Evolutionary conservation across 768 basidiomycete species (phyloP), one percentile per base, ranked within the genome.

Genomic region (Agaricus blazei): DNA sequence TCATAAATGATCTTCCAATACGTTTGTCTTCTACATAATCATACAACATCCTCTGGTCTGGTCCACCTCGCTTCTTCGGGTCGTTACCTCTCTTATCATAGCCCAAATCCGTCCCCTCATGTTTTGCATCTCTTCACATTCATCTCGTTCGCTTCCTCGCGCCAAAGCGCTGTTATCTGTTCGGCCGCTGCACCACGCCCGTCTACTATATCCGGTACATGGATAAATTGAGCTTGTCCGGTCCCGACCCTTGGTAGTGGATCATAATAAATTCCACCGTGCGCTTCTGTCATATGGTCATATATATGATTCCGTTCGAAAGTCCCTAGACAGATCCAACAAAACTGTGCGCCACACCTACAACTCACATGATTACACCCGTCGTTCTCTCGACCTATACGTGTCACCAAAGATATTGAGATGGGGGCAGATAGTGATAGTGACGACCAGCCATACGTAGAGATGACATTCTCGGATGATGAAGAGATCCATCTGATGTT

Each of bases 321-420:
- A 8, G 51, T 47, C 3, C 58, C 55, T 38, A 51, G 9, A 36
- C 61, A 62, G 19, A 58, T 44, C 63, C 63, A 64, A 54, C 63
- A 62, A 34, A 62, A 52, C 60, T 84, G 80, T 8, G 72, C 72
- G 3, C 75, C 74, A 60, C 81, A 83, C 52, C 54, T 67, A 62
- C 82, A 84, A 1, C 62, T 57, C 67, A 83, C 75, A 62, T 82
- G 81, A 62, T 83, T 81, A 65, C 82, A 84, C 0, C 81, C 82
- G 26, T 70, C 4, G 59, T 71, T 63, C 80, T 83, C 63, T 80
- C 70, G 41, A 82, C 76, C 62, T 68, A 70, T 8, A 73, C 67
- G 0, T 59, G 60, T 57, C 81, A 84, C 9, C 60, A 52, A 1
- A 80, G 79, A 54, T 81, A 84, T 19, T 19, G 19, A 19, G 19